Percentiles rank a stretch among this genome's conserved stretches.
phyloP scores from a whole-genome alignment of 352 stramenopile species.

The Pythium diclinum region DNA sequence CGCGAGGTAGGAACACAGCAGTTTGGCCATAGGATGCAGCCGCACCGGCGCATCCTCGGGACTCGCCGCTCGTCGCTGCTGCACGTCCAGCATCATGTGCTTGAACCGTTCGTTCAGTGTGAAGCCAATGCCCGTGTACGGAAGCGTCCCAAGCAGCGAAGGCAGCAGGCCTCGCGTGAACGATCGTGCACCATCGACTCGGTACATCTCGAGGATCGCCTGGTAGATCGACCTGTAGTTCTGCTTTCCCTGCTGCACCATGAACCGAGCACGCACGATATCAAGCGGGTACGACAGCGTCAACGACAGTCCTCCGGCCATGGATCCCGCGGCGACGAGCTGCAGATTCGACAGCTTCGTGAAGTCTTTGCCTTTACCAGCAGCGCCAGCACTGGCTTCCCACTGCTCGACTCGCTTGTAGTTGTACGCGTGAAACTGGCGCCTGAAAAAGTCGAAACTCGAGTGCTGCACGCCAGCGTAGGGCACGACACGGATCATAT shows the following conservation, averaged over 20 bases:
- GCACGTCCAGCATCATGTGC: constrained; percentile 36
- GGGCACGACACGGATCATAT: constrained; percentile 76
- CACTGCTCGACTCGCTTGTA: constrained; percentile 41
- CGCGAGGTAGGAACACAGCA: constrained; percentile 81
- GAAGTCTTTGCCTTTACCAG: constrained; percentile 24
- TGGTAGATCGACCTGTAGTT: constrained; percentile 72
- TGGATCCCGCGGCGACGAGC: constrained; percentile 63
- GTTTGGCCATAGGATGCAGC: constrained; percentile 76
- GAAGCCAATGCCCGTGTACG: constrained; percentile 86
- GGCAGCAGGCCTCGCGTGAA: constrained; percentile 71
- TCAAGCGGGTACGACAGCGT: constrained; percentile 79
- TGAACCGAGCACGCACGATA: constrained; percentile 78
- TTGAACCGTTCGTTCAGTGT: constrained; percentile 85
- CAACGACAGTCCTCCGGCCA: constrained; percentile 71
- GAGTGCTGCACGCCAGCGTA: constrained; percentile 81
- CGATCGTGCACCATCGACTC: constrained; percentile 56
- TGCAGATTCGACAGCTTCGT: constrained; percentile 77
- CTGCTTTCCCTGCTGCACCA: constrained; percentile 82
- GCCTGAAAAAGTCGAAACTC: constrained; percentile 80
- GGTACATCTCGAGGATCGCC: constrained; percentile 74
- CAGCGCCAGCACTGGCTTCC: constrained; percentile 1
- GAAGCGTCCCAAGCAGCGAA: constrained; percentile 79
- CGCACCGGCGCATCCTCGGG: constrained; percentile 27
- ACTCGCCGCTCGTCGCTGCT: constrained; percentile 25
- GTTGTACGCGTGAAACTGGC: constrained; percentile 81